Base-by-base conservation (phyloP, 345 rosid genomes). In the Rhodamnia argentea region DNA sequence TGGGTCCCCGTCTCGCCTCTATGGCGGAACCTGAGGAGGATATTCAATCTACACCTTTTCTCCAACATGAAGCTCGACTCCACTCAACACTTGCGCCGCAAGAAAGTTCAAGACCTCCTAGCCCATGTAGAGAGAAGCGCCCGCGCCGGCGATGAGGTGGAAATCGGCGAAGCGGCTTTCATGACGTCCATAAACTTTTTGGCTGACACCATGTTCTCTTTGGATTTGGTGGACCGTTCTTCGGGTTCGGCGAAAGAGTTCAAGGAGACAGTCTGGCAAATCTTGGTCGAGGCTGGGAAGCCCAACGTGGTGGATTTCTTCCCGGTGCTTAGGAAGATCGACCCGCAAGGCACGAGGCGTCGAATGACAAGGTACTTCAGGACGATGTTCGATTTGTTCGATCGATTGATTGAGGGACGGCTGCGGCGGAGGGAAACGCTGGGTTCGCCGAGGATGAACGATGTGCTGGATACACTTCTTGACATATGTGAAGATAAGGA, bases 151-250 rank as follows among this genome's bases (percentile, higher is more conserved):
- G 84, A 84, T 53, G 87, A 90, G 29, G 89, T 93, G 32, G 90
- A 89, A 59, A 87, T 93, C 2, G 91, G 95, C 26, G 86, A 86
- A 60, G 92, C 87, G 26, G 86, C 90, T 14, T 92, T 93, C 85
- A 55, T 8, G 74, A 86, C 94, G 55, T 13, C 78, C 10, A 87
- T 93, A 20, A 92, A 91, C 85, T 78, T 91, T 55, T 27, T 92
- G n/a, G 92, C 94, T 0, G 90, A 89, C 87, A 84, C 89, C 54
- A 18, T 94, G 20, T 86, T 92, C 59, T 94, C 95, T 1, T 32
- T 85, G 9, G 93, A 94, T 88, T 81, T 94, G 47, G 89, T 85
- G 52, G 86, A 89, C 86, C 85, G 86, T 24, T 86, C 84, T 29
- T 85, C 90, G 3, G 70, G 83, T 8, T 22, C 32, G 7, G 83